Evolutionary conservation across 1,139 yeast genomes (phyloP).

Genomic region (Candida glucosophila): DNA sequence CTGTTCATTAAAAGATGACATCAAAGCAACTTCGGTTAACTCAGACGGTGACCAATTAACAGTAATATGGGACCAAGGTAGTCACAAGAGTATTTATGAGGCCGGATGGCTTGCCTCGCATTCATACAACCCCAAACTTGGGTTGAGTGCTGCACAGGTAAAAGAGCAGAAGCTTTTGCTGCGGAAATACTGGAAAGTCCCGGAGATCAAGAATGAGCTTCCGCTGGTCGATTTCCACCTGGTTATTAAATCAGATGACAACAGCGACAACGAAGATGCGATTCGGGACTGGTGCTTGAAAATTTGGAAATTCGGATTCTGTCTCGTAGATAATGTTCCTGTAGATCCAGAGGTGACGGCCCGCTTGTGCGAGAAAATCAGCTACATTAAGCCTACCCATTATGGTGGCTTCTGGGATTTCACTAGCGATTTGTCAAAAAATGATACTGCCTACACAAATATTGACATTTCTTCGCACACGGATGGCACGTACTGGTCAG

Average conservation of each 20-base stretch:
- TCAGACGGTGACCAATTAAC: slow-evolving; percentile 11
- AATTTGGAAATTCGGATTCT: slow-evolving; percentile 55
- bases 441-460: slow-evolving; percentile 71
- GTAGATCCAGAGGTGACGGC: slow-evolving; percentile 55
- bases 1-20: slow-evolving; percentile 42
- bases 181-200: slow-evolving; percentile 40
- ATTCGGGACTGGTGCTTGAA: slow-evolving; percentile 53
- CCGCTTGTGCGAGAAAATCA: slow-evolving; percentile 48
- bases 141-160: slow-evolving; percentile 19
- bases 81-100: slow-evolving; percentile 41
- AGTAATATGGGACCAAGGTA: slow-evolving; percentile 40
- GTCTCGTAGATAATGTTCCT: slow-evolving; percentile 58
- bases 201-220: slow-evolving; percentile 30
- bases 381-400: slow-evolving; percentile 64
- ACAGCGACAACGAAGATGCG: slow-evolving; percentile 30
- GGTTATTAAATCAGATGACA: slow-evolving; percentile 32
- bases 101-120: slow-evolving; percentile 50
- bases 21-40: slow-evolving; percentile 22
- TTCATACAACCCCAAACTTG: slow-evolving; percentile 48
- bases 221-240: slow-evolving; percentile 46
- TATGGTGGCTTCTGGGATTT: slow-evolving; percentile 83
- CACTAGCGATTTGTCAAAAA: slow-evolving; percentile 62
- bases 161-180: slow-evolving; percentile 21
- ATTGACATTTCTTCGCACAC: slow-evolving; percentile 62
- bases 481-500: slow-evolving; percentile 75